Base-by-base conservation (phyloP, 106 monocot species). In the Iris macrosiphon region DNA sequence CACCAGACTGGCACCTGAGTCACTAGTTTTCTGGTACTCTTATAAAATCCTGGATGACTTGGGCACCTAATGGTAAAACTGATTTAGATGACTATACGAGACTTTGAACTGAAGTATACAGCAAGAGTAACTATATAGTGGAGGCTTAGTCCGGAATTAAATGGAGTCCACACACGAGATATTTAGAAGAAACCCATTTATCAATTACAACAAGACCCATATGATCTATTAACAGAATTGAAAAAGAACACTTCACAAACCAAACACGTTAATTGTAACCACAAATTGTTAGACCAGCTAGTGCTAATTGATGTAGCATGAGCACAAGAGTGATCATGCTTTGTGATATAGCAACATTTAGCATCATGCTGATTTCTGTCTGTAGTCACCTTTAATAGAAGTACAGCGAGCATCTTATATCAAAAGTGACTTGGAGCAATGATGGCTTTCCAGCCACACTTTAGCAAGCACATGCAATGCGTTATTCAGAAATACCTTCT, bases 81-180 rank as follows among this genome's bases (percentile, higher is more conserved):
- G 59, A 60, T 62, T 27, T 57, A 67, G 71, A 63, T 63, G 58
- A 53, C 31, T 45, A 66, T 57, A 34, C 39, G 51, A 26, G 57
- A 65, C 57, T 63, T 74, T 52, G 44, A 61, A 64, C 55, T 65
- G 74, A 72, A 51, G 28, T 40, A 80, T 62, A 66, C 47, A 62
- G 61, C 61, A 54, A 58, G 35, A 74, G 40, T 55, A 31, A 52
- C 48, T 63, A 63, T 59, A 74, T 45, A 70, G 32, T 45, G 33
- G 47, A 25, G 57, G 46, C 35, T 53, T 45, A 58, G 62, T 45
- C n/a, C n/a, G n/a, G 45, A 60, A 45, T 45, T 62, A 54, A 74
- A 45, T 61, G n/a, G n/a, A 62, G 24, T 53, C 57, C 34, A 49
- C 46, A 73, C 52, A 31, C 27, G 45, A 65, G 6, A 14, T 12